Evolutionary conservation across 2,329 filamentous ascomycete genomes (phyloP), one percentile per base, ranked within the genome.

Genomic region (Fusarium sp.): DNA sequence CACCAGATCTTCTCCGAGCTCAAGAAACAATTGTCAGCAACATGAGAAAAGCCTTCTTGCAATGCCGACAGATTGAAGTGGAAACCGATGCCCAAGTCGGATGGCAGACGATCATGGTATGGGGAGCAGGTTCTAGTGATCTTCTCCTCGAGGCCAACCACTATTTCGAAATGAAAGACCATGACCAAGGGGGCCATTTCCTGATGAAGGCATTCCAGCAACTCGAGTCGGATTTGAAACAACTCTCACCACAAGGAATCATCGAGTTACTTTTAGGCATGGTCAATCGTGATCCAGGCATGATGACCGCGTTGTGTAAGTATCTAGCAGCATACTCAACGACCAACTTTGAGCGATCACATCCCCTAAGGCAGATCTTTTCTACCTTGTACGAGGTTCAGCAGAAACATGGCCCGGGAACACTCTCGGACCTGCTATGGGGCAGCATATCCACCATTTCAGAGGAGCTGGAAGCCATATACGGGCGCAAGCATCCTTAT

Each of bases 281-380:
- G 80, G 80, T 83, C 7, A 76, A 81, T 50, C 79, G 81, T 33
- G 81, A 84, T 54, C 77, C 80, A 15, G 81, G 81, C 19, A 78
- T 83, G 78, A 81, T 83, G 76, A 81, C 80, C n/a, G 80, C 82
- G 2, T 73, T 84, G 15, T 83, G 79, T 73, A 83, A 83, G 56
- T 84, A 83, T 60, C 68, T 84, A 33, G 80, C 81, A 4, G 81
- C 81, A 14, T 83, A 81, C 58, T 80, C 82, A 44, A 76, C 80
- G 7, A 83, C 81, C 2, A 81, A 83, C 66, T 76, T 82, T 28
- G 82, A 83, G 54, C 77, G 81, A 34, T 75, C 79, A 6, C 81
- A 83, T 60, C 82, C 82, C 2, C 73, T 83, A 19, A 80, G 82
- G 9, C 79, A 80, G 55, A 82, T 83, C 4, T 83, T 83, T 56